These are phyloP conservation scores for Candida maesae DNA, from an alignment of 805 yeast genomes.

Conservation along the genomic window DNA sequence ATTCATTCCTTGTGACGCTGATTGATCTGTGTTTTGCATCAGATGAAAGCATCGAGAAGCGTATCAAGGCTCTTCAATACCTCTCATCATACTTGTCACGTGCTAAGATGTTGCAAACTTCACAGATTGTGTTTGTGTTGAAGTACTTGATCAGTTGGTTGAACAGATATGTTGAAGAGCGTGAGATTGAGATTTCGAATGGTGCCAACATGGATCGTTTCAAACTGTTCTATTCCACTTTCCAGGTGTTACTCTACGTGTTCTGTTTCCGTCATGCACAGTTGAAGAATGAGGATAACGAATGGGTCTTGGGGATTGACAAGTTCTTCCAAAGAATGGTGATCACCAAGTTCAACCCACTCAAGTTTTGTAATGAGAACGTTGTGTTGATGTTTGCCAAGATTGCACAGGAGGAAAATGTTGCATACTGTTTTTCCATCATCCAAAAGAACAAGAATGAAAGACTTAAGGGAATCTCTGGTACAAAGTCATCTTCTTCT, in stretches of 20 bases:
- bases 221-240: constrained; percentile 82
- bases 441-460: constrained; percentile 79
- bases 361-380: constrained; percentile 88
- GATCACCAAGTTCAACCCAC: constrained; percentile 86
- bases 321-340: constrained; percentile 83
- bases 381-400: constrained; percentile 93
- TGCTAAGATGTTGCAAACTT: constrained; percentile 64
- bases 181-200: constrained; percentile 77
- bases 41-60: constrained; percentile 62
- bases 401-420: constrained; percentile 82
- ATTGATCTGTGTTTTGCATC: constrained; percentile 79
- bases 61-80: constrained; percentile 89
- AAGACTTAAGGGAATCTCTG: constrained; percentile 39
- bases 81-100: constrained; percentile 87
- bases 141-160: constrained; percentile 82
- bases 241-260: constrained; percentile 86
- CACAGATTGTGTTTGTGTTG: constrained; percentile 79
- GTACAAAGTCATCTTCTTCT: constrained; percentile 14
- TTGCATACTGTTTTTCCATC: constrained; percentile 89
- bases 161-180: constrained; percentile 71
- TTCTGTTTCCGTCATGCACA: constrained; percentile 81
- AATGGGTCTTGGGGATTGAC: constrained; percentile 81
- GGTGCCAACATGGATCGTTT: constrained; percentile 83
- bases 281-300: constrained; percentile 40
- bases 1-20: constrained; percentile 75